Conservation (phyloP, 225 moss, liverwort and hornwort genomes). For the Rhytidiadelphus loreus region DNA sequence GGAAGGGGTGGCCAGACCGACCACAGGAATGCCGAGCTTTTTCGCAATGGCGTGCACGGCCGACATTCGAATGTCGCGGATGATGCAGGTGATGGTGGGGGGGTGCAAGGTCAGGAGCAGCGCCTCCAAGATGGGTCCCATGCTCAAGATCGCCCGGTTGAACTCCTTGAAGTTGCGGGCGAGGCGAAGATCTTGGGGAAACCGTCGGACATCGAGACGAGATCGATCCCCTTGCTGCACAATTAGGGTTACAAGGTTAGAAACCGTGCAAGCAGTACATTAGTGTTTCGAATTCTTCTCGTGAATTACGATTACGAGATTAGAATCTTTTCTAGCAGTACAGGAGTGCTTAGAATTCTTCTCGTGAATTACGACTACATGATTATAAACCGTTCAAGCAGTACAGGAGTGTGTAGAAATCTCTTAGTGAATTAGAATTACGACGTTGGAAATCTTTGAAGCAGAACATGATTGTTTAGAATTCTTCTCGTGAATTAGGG, state of each 20-base stretch:
- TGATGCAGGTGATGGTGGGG: constrained; percentile 4
- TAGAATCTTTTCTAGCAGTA: not conserved
- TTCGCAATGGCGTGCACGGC: not conserved
- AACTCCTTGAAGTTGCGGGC: not conserved
- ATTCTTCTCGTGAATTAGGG: not conserved
- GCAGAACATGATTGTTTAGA: not conserved
- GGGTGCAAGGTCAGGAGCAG: not conserved
- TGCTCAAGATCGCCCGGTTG: not conserved
- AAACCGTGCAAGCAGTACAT: no score
- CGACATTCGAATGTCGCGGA: constrained; percentile 6
- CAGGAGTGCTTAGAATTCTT: not conserved
- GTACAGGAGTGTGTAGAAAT: not conserved
- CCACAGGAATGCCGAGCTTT: constrained; percentile 16
- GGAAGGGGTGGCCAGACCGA: constrained; percentile 8
- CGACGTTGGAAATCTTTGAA: not conserved
- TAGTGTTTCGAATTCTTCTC: no score
- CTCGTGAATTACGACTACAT: not conserved
- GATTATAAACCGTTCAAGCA: not conserved
- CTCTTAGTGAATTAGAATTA: not conserved
- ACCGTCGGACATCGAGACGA: not conserved
- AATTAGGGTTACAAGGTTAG: not conserved
- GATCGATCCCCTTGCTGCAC: constrained; percentile 1
- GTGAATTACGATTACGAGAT: no score
- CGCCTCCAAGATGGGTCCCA: not conserved
- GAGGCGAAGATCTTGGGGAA: not conserved